Evolutionary conservation across 768 basidiomycete species (phyloP), one percentile per base, ranked within the genome.

Genomic region (Amanita subjunquillea): DNA sequence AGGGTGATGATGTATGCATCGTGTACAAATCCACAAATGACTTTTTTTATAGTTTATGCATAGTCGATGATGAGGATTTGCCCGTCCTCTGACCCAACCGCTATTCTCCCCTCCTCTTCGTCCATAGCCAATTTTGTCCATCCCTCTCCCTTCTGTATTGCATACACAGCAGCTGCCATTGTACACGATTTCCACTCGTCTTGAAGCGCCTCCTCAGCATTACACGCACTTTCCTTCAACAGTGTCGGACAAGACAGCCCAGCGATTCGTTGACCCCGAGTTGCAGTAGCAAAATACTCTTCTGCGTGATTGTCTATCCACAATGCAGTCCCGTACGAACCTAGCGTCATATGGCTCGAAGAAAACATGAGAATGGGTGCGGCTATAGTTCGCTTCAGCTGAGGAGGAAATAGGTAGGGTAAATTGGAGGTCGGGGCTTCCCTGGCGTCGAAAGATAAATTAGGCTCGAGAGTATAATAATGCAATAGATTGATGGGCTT

Each of bases 261-360:
- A 0, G 80, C 83, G 20, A 86, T 60, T 44, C 84, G 72, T 61
- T 87, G 85, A 0, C 83, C 82, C 6, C 62, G 68, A 47, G 78
- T 72, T 36, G 66, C 67, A 27, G 32, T 15, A 1, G 66, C 65
- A 54, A 69, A 66, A 60, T 74, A 72, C 34, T 72, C 73, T 54
- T 80, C 78, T 0, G 78, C 76, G 46, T 83, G 78, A 45, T 70
- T 79, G 57, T 87, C 85, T 32, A 84, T 66, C 79, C 83, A 87
- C 13, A 87, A 56, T 4, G 76, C 78, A 4, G 80, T 84, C 3
- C 84, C 85, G 57, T 77, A 73, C 3, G 63, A 65, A 0, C 83
- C 83, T 17, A 87, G 57, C 0, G 69, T 68, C 65, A 81, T 72
- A 45, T 80, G 71, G 27, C 77, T 76, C 22, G 68, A 72, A 2